These are phyloP conservation scores for Podospora pseudoanserina DNA, from an alignment of 495 filamentous ascomycete genomes.

Conservation along the genomic window DNA sequence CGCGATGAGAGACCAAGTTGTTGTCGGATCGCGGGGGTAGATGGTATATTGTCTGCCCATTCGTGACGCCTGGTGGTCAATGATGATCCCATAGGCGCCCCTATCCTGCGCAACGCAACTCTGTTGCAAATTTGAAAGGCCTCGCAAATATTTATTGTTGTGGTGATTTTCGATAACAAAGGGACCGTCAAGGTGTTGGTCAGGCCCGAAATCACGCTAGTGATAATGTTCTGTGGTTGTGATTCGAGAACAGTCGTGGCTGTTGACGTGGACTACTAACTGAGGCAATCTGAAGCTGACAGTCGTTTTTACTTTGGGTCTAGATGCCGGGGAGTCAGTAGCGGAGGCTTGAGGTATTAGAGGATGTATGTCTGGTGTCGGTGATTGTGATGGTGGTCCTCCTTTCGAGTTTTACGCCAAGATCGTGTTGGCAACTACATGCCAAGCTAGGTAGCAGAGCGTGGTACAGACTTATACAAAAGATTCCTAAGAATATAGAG, in stretches of 20 bases:
- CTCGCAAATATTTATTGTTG: not conserved
- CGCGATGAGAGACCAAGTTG: not conserved
- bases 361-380: not conserved
- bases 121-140: not conserved
- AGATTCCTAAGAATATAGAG: conserved; percentile 28
- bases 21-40: not conserved
- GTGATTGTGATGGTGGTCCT: not conserved
- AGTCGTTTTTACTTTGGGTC: not conserved
- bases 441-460: conserved; percentile 32
- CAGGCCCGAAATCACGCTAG: not conserved
- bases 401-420: conserved; percentile 18
- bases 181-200: not conserved
- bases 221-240: not conserved
- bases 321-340: not conserved
- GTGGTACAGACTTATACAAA: conserved; percentile 33
- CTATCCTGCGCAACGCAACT: not conserved
- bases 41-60: not conserved
- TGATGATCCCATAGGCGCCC: not conserved
- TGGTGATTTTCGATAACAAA: not conserved
- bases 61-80: not conserved
- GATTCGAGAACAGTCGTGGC: not conserved
- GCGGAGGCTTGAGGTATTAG: not conserved
- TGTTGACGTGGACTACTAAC: not conserved
- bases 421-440: conserved; percentile 30
- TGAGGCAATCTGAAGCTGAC: not conserved